Conservation (phyloP, 192 early-diverging fungal species). For the Entomortierella beljakovae region DNA sequence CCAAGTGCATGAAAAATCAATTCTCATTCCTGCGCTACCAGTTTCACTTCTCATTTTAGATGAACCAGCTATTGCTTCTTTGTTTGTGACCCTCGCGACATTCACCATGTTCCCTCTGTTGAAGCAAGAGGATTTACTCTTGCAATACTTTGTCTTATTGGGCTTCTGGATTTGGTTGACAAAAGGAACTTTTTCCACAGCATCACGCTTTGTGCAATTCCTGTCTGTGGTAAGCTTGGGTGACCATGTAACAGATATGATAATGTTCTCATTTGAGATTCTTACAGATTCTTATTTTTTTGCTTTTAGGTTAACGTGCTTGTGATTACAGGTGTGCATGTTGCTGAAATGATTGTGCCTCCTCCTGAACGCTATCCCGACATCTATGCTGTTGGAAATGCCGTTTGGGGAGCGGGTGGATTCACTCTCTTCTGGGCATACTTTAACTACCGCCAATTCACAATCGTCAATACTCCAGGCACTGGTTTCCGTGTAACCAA, state of each 20-base stretch:
- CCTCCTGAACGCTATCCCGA: slow-evolving; percentile 82
- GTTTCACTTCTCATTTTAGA: slow-evolving; percentile 79
- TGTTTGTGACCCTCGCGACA: slow-evolving; percentile 85
- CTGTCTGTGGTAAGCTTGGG: slow-evolving; percentile 48
- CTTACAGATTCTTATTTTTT: slow-evolving; percentile 10
- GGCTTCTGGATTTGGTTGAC: slow-evolving; percentile 83
- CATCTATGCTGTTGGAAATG: slow-evolving; percentile 84
- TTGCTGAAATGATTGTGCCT: slow-evolving; percentile 65
- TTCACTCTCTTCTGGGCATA: slow-evolving; percentile 78
- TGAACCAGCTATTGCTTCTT: slow-evolving; percentile 68
- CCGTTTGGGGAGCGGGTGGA: slow-evolving; percentile 70
- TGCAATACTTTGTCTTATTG: slow-evolving; percentile 78
- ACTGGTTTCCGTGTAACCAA: slow-evolving; percentile 40
- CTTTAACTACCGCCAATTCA: slow-evolving; percentile 78
- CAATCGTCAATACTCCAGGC: slow-evolving; percentile 27
- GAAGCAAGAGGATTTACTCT: slow-evolving; percentile 73
- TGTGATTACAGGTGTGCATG: slow-evolving; percentile 60
- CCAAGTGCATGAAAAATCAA: slow-evolving; percentile 98
- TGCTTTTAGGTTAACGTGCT: slow-evolving; percentile 26
- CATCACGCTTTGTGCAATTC: slow-evolving; percentile 24
- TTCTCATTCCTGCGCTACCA: slow-evolving; percentile 86
- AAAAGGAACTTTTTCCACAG: slow-evolving; percentile 11
- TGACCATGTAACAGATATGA: too few species aligned
- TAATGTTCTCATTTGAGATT: too few species aligned
- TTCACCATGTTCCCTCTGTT: slow-evolving; percentile 90